Conservation (phyloP, 75 land plant species). For the Selaginella tamariscina region DNA sequence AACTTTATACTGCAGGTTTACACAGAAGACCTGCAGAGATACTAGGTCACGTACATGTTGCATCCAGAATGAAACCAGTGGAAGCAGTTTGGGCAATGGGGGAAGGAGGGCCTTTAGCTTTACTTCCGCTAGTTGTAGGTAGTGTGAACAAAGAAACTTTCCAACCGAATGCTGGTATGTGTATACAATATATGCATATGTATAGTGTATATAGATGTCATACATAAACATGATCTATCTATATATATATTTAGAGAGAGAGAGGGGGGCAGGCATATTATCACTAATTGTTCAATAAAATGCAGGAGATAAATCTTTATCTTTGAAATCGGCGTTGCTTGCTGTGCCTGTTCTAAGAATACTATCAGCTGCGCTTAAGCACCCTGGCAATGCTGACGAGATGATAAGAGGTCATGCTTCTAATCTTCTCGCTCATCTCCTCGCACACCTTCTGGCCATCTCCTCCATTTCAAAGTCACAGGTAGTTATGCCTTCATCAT, state of each 20-base stretch:
- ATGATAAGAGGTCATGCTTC: constrained; percentile 56
- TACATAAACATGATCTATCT: no score
- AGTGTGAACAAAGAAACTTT: constrained; percentile 49
- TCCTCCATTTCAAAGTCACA: background rate
- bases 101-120: constrained; percentile 80
- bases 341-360: constrained; percentile 83
- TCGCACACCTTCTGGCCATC: constrained; percentile 36
- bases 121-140: constrained; percentile 74
- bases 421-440: constrained; percentile 56
- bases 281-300: no score
- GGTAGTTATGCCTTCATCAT: no score
- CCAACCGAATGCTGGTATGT: constrained; percentile 52
- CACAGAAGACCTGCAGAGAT: constrained; percentile 91
- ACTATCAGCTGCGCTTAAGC: constrained; percentile 59
- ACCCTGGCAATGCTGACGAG: constrained; percentile 84
- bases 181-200: no score
- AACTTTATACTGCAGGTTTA: constrained; percentile 44
- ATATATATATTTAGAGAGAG: no score
- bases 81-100: constrained; percentile 95
- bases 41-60: constrained; percentile 93
- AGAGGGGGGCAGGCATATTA: no score
- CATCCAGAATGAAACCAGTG: constrained; percentile 52
- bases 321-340: constrained; percentile 42
- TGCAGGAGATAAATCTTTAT: constrained; percentile 30
- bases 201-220: no score